These are phyloP conservation scores for Daldinia sp. DNA, from an alignment of 2,329 filamentous ascomycete species.

Conservation along the genomic window DNA sequence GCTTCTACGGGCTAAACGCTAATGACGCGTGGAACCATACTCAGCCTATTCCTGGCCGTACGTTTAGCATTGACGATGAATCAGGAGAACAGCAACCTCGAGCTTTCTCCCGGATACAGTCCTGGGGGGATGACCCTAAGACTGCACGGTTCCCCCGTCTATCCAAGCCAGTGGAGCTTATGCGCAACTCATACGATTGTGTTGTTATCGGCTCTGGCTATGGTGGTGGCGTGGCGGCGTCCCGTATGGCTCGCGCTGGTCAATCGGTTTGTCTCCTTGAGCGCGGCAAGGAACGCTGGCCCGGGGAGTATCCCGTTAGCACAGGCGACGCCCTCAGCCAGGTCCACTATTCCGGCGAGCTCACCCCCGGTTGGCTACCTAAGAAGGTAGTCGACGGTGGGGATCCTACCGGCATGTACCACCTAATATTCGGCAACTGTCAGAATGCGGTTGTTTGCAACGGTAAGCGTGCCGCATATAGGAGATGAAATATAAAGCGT, in stretches of 20 bases:
- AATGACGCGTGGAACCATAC: conserved; percentile 21
- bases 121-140: conserved; percentile 50
- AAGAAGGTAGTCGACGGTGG: conserved; percentile 60
- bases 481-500: neutral
- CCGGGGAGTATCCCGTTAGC: conserved; percentile 71
- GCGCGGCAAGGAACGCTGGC: conserved; percentile 73
- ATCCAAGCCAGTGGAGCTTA: conserved; percentile 67
- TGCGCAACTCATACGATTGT: conserved; percentile 70
- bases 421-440: conserved; percentile 71
- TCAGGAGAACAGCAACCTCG: conserved; percentile 52
- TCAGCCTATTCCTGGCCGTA: conserved; percentile 31
- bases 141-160: conserved; percentile 62
- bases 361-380: conserved; percentile 59
- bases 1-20: conserved; percentile 14
- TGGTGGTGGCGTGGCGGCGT: conserved; percentile 74
- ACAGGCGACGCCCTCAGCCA: conserved; percentile 62
- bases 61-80: conserved; percentile 51
- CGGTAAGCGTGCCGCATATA: conserved; percentile 55
- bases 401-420: conserved; percentile 71
- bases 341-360: conserved; percentile 67
- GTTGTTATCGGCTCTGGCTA: conserved; percentile 78
- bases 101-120: conserved; percentile 48
- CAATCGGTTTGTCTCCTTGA: conserved; percentile 74
- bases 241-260: conserved; percentile 71
- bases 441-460: conserved; percentile 73